Evolutionary conservation across 371 early-diverging fungal species (phyloP), one percentile per base, ranked within the genome.

Genomic region (Actinomortierella wolfii): DNA sequence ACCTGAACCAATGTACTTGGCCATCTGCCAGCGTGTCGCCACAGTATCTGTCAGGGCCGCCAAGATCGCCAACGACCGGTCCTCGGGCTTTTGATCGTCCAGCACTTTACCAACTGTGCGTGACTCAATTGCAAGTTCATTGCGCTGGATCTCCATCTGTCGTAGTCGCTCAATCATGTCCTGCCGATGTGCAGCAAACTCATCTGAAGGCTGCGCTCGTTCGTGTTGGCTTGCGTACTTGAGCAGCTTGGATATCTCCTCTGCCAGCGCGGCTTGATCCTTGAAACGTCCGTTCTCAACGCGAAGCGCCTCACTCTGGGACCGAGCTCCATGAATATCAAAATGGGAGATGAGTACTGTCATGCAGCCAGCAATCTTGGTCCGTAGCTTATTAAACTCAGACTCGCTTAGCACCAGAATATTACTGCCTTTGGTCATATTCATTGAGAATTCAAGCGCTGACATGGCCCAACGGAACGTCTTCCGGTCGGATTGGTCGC

Each of bases 401-500:
- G 75, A 68, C 51, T 89, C 91, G 6, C 74, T 81, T 61, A 91
- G 70, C 3, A 86, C 82, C 4, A 89, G 79, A 45, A 94, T 87
- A 26, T 87, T 86, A 54, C 84, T 85, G 48, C 90, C 90, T n/a
- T 87, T 83, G 52, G 91, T 89, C 79, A 90, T 86, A 18, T 83
- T 74, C 86, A 92, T 90, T 2, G 92, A 89, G 69, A 92, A 92
- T 67, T 94, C 92, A 1, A 95, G 82, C 1, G 94, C 94, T 48
- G 86, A 79, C 42, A 95, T 89, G 3, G 91, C 91, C 95, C 95
- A 95, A 23, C 92, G 85, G 79, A 93, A 92, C 0, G 94, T 95
- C 65, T 89, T 91, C 21, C 88, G 80, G 51, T 92, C 92, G 15
- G 85, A 85, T 0, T 89, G 89, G 46, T 84, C 83, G 65, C 92